A percentile compares a stretch with the other conserved stretches of the same genome.
phyloP scores from a whole-genome alignment of 2,329 filamentous ascomycete genomes.

The Spiromastix sp. region DNA sequence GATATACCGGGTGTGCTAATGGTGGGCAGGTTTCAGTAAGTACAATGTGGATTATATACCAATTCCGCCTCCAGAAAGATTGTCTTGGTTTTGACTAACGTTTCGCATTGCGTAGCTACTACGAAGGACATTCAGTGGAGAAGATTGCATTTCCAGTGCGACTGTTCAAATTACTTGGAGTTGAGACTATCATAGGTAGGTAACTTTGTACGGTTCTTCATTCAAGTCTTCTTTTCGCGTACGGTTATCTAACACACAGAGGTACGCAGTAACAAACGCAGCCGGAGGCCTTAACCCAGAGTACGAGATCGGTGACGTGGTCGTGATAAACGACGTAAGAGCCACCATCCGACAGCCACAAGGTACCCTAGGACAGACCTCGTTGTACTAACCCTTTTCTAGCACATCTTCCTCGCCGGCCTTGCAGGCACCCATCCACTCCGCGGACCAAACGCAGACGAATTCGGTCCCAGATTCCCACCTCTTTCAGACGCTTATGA shows the following conservation, averaged over 20 bases:
- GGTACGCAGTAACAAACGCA: slow-evolving; percentile 50
- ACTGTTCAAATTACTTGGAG: slow-evolving; percentile 52
- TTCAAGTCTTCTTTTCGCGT: background rate
- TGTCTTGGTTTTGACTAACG: no score
- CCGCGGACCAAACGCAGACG: slow-evolving; percentile 51
- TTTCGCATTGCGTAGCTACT: slow-evolving; percentile 40
- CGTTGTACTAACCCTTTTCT: slow-evolving; percentile 13
- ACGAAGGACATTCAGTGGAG: slow-evolving; percentile 56
- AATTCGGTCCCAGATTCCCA: slow-evolving; percentile 54
- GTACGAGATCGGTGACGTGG: slow-evolving; percentile 55
- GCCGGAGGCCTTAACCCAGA: slow-evolving; percentile 55
- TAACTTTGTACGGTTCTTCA: background rate
- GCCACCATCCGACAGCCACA: no score
- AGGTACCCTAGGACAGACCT: no score
- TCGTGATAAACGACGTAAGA: slow-evolving; percentile 52
- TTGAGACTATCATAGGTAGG: slow-evolving; percentile 49
- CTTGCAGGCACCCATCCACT: slow-evolving; percentile 52
- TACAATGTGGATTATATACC: no score
- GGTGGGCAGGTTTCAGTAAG: slow-evolving; percentile 55
- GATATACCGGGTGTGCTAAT: slow-evolving; percentile 51
- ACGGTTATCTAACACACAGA: slow-evolving; percentile 6
- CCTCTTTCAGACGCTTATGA: slow-evolving; percentile 58
- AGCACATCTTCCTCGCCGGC: slow-evolving; percentile 56
- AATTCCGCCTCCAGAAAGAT: no score
- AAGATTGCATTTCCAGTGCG: slow-evolving; percentile 54